phyloP scores from a whole-genome alignment of 306 rosid genomes.

The Astragalus membranaceus region DNA sequence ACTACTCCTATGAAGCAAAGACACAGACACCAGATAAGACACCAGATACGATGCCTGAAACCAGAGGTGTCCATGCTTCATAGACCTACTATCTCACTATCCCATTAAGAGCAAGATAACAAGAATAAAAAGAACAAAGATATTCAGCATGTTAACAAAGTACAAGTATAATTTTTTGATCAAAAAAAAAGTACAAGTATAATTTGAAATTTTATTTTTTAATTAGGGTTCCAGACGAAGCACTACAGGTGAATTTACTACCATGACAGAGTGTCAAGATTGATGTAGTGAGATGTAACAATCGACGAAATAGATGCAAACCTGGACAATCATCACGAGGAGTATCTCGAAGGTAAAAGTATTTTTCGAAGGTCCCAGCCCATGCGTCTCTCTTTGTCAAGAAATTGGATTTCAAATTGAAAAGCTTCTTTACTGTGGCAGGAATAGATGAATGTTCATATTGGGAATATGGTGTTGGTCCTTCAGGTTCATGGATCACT shows the following conservation, averaged over 20 bases:
- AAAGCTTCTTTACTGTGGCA: slow-evolving; percentile 87
- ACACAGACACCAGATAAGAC: not conserved
- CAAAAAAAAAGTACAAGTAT: no score
- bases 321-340: slow-evolving; percentile 97
- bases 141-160: not conserved
- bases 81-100: not conserved
- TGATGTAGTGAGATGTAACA: not conserved
- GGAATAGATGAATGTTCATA: slow-evolving; percentile 88
- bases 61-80: no score
- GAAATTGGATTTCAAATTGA: slow-evolving; percentile 91
- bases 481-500: slow-evolving; percentile 80
- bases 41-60: no score
- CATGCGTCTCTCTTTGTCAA: slow-evolving; percentile 96
- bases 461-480: slow-evolving; percentile 75
- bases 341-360: slow-evolving; percentile 58
- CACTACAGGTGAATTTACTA: not conserved
- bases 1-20: not conserved
- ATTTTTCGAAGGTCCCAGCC: slow-evolving; percentile 88
- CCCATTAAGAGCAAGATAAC: not conserved
- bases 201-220: not conserved
- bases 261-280: not conserved
- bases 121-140: not conserved
- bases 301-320: slow-evolving; percentile 23
- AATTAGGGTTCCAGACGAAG: not conserved
- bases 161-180: no score